Evolutionary conservation across 352 stramenopile species (phyloP).

Genomic region (Phytopythium mirpurense): DNA sequence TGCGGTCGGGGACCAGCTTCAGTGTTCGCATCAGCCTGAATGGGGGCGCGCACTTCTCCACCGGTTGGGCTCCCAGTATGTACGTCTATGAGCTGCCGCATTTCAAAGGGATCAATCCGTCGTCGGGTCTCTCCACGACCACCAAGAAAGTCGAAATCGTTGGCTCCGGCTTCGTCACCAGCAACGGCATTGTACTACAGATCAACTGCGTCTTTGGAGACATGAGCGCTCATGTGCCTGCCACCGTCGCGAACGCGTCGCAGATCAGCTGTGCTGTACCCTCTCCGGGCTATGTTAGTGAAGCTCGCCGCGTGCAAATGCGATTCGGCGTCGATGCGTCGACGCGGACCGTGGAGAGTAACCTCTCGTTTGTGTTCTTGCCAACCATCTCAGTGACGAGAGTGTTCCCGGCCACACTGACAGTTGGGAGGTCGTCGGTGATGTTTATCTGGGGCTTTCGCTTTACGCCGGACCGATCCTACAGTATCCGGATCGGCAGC

Average conservation of each 20-base stretch:
- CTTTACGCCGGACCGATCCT: background rate
- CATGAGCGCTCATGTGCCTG: constrained; percentile 3
- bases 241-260: constrained; percentile 14
- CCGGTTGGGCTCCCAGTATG: background rate
- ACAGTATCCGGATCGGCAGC: constrained; percentile 7
- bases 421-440: constrained; percentile 3
- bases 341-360: constrained; percentile 6
- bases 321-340: constrained; percentile 13
- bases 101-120: constrained; percentile 10
- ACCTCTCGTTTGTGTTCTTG: constrained; percentile 15
- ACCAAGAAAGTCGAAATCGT: constrained; percentile 11
- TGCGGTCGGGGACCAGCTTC: constrained; percentile 13
- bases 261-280: constrained; percentile 16
- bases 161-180: constrained; percentile 22
- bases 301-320: constrained; percentile 6
- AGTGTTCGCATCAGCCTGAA: constrained; percentile 28
- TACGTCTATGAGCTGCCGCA: constrained; percentile 18
- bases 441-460: constrained; percentile 7
- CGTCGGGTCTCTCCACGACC: background rate
- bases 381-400: constrained; percentile 4
- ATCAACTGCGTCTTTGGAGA: constrained; percentile 20
- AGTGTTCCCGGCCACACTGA: constrained; percentile 8
- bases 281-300: constrained; percentile 6
- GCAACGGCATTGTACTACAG: constrained; percentile 7
- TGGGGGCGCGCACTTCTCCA: constrained; percentile 20